These are phyloP conservation scores for Pyrenophora graminea DNA, from an alignment of 2,329 filamentous ascomycete species.

Conservation along the genomic window DNA sequence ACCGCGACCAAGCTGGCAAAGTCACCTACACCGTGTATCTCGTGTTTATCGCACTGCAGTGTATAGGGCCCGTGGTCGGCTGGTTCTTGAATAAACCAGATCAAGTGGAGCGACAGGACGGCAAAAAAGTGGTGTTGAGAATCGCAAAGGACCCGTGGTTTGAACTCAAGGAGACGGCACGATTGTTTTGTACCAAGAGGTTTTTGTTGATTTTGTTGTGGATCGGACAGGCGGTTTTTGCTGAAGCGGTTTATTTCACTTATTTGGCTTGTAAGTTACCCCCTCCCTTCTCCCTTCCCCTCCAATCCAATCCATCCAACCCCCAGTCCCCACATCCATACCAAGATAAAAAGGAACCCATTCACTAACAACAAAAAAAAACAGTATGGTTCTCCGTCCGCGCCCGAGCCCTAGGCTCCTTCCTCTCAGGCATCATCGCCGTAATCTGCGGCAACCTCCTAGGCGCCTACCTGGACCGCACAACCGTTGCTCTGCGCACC, in stretches of 20 bases:
- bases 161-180: slow-evolving; percentile 64
- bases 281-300: neutral
- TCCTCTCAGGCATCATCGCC: slow-evolving; percentile 70
- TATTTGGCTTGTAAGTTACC: slow-evolving; percentile 56
- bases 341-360: neutral
- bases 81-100: slow-evolving; percentile 65
- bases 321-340: neutral
- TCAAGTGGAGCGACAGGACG: slow-evolving; percentile 68
- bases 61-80: slow-evolving; percentile 65
- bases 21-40: slow-evolving; percentile 72
- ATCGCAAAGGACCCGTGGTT: slow-evolving; percentile 61
- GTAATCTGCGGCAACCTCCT: slow-evolving; percentile 68
- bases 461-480: slow-evolving; percentile 67
- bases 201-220: slow-evolving; percentile 69
- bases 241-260: slow-evolving; percentile 74
- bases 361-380: neutral
- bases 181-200: slow-evolving; percentile 62
- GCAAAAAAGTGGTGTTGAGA: slow-evolving; percentile 62
- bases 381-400: slow-evolving; percentile 70
- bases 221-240: slow-evolving; percentile 72
- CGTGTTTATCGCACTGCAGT: slow-evolving; percentile 72
- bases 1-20: slow-evolving; percentile 62
- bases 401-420: slow-evolving; percentile 70
- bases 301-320: too few species aligned
- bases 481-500: slow-evolving; percentile 57